Conservation (phyloP, 2,329 filamentous ascomycete genomes). For the Tolypocladium ophioglossoides region DNA sequence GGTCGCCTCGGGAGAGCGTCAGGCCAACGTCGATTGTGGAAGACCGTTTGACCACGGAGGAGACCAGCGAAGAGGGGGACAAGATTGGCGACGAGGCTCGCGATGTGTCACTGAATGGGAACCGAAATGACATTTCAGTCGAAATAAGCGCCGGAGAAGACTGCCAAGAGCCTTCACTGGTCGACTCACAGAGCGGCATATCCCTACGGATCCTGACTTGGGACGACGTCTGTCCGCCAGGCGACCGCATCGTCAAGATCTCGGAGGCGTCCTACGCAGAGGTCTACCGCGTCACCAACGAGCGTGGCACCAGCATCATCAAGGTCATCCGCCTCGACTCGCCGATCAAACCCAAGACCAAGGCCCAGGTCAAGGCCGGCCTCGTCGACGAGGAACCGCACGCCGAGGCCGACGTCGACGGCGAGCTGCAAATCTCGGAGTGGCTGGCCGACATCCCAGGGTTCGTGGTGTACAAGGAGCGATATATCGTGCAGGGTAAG, state of each 20-base stretch:
- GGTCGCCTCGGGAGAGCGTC: slow-evolving; percentile 8
- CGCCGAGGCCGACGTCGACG: slow-evolving; percentile 40
- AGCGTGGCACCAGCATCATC: slow-evolving; percentile 51
- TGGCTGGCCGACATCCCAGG: slow-evolving; percentile 53
- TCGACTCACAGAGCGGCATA: slow-evolving; percentile 5
- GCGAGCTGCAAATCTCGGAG: slow-evolving; percentile 53
- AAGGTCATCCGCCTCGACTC: slow-evolving; percentile 52
- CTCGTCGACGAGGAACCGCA: slow-evolving; percentile 51
- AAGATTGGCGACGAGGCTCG: not conserved
- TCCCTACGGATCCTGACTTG: slow-evolving; percentile 38
- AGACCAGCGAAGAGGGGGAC: not conserved
- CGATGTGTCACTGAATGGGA: not conserved
- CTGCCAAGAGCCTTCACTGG: not conserved
- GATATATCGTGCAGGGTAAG: slow-evolving; percentile 48
- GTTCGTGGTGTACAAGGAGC: slow-evolving; percentile 56
- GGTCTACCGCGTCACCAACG: slow-evolving; percentile 52
- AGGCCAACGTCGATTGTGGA: slow-evolving; percentile 3
- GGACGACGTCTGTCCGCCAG: slow-evolving; percentile 45
- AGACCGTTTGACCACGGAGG: not conserved
- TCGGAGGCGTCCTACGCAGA: slow-evolving; percentile 58
- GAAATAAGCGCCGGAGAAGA: slow-evolving; percentile 6
- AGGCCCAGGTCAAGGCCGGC: slow-evolving; percentile 40
- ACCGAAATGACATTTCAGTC: not conserved
- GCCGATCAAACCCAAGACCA: slow-evolving; percentile 47
- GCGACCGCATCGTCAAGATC: slow-evolving; percentile 48